phyloP scores from a whole-genome alignment of 345 rosid species.

The Stellera chamaejasme region DNA sequence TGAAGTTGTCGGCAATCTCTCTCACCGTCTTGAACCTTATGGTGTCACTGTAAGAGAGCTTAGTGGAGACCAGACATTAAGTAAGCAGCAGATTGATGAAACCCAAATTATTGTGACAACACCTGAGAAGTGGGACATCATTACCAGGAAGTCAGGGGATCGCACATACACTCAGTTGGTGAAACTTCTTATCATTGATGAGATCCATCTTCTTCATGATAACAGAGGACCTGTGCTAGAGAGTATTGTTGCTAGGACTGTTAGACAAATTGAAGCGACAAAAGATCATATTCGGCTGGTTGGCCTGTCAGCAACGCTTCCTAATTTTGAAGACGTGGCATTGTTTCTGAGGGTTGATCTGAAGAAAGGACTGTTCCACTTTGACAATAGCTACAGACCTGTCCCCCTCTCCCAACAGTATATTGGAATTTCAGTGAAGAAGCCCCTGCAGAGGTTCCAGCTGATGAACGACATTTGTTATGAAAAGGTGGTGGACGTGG shows the following conservation, averaged over 20 bases:
- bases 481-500: conserved; percentile 79
- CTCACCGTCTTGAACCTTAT: conserved; percentile 66
- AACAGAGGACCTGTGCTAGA: conserved; percentile 97
- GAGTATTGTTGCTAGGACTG: conserved; percentile 96
- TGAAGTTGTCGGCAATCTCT: conserved; percentile 86
- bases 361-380: conserved; percentile 65
- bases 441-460: conserved; percentile 93
- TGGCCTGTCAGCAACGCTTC: conserved; percentile 90
- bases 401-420: conserved; percentile 91
- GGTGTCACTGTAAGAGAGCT: conserved; percentile 78
- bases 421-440: conserved; percentile 81
- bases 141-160: conserved; percentile 97
- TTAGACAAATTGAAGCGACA: conserved; percentile 87
- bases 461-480: conserved; percentile 97
- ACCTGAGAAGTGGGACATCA: conserved; percentile 98
- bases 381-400: conserved; percentile 94
- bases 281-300: conserved; percentile 91
- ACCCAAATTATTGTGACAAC: conserved; percentile 97
- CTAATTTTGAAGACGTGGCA: conserved; percentile 93
- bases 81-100: conserved; percentile 90
- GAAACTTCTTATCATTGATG: conserved; percentile 85
- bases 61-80: conserved; percentile 92
- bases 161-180: conserved; percentile 94
- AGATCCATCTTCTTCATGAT: conserved; percentile 97
- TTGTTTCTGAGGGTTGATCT: conserved; percentile 74